Conservation (phyloP, 2,329 filamentous ascomycete species). For the Spiromastix sp. region DNA sequence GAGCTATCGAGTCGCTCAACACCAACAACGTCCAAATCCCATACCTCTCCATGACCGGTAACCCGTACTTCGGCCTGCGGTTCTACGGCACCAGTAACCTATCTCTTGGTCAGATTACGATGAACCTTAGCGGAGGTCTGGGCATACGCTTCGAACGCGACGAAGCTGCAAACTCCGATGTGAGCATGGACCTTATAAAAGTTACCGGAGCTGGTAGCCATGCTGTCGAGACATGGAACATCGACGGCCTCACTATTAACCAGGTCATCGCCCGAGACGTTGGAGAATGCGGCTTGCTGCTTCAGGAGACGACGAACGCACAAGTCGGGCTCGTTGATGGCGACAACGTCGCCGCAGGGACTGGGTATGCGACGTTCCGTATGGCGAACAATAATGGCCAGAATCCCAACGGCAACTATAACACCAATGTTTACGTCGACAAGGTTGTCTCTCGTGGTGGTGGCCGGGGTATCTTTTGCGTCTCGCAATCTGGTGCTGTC, state of each 20-base stretch:
- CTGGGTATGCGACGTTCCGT: slow-evolving; percentile 47
- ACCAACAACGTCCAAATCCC: slow-evolving; percentile 43
- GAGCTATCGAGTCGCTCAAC: slow-evolving; percentile 44
- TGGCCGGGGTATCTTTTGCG: slow-evolving; percentile 48
- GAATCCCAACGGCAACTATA: slow-evolving; percentile 39
- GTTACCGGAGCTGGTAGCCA: slow-evolving; percentile 46
- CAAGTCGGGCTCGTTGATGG: slow-evolving; percentile 46
- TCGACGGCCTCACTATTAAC: slow-evolving; percentile 43
- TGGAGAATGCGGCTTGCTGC: slow-evolving; percentile 46
- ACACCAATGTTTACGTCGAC: slow-evolving; percentile 44
- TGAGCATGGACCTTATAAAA: slow-evolving; percentile 42
- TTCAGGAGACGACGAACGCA: slow-evolving; percentile 45
- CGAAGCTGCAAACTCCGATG: slow-evolving; percentile 41
- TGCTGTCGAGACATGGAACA: slow-evolving; percentile 51
- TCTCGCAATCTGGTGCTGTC: slow-evolving; percentile 45
- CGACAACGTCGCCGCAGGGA: slow-evolving; percentile 43
- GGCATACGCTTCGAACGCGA: slow-evolving; percentile 51
- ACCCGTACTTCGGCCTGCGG: slow-evolving; percentile 47
- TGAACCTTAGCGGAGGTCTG: slow-evolving; percentile 45
- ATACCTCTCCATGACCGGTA: slow-evolving; percentile 48
- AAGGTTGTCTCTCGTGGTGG: slow-evolving; percentile 46
- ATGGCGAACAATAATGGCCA: slow-evolving; percentile 49
- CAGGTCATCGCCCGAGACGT: slow-evolving; percentile 44
- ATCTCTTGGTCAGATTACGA: slow-evolving; percentile 41
- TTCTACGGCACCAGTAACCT: slow-evolving; percentile 44